Conservation (phyloP, 176 grass and related monocot genomes). For the Oryza officinalis region DNA sequence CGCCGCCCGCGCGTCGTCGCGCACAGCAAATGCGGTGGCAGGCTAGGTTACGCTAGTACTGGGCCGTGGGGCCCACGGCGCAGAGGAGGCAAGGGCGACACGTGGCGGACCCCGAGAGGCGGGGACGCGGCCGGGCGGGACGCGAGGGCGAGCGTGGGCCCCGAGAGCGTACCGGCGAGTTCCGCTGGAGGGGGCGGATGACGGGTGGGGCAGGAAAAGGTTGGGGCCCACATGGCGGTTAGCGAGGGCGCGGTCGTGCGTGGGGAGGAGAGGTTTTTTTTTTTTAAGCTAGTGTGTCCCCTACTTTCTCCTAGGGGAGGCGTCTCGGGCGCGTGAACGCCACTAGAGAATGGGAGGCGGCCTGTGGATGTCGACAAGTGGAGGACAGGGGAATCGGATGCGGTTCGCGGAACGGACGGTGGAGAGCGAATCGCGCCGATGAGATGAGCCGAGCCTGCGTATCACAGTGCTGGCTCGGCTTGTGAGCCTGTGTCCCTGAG, state of each 20-base stretch:
- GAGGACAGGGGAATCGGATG: not conserved
- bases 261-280: not conserved
- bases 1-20: too few relatives aligned
- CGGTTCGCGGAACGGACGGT: slow-evolving; percentile 19
- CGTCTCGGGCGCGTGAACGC: slow-evolving; percentile 32
- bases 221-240: not conserved
- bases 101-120: not conserved
- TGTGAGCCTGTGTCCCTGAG: too few relatives aligned
- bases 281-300: too few relatives aligned
- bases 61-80: too few relatives aligned
- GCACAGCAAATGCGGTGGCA: too few relatives aligned
- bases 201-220: not conserved
- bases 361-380: slow-evolving; percentile 49
- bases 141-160: not conserved
- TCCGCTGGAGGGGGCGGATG: not conserved
- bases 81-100: not conserved
- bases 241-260: not conserved
- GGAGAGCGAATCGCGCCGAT: not conserved
- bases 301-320: not conserved
- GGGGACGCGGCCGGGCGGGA: too few relatives aligned
- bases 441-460: not conserved
- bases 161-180: not conserved
- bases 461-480: too few relatives aligned
- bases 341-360: not conserved
- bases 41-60: not conserved